phyloP scores from a whole-genome alignment of 768 basidiomycete genomes.

The Boletus rufocinnamomeus region DNA sequence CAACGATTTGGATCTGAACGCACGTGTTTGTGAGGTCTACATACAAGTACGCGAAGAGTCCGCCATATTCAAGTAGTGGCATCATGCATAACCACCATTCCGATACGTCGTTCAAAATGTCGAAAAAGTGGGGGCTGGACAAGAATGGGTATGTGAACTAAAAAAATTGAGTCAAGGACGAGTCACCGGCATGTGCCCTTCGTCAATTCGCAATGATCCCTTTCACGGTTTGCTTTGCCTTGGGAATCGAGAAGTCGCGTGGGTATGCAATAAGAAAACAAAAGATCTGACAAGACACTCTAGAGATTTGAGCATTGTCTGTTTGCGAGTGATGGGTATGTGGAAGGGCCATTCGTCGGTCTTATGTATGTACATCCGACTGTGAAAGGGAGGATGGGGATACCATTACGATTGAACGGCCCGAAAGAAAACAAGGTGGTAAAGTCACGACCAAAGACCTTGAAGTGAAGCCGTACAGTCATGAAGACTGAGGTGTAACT shows the following conservation, averaged over 20 bases:
- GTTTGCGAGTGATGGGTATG: too few species aligned
- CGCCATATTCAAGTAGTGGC: background rate
- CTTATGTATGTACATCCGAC: background rate
- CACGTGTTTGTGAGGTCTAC: background rate
- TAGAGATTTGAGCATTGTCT: background rate
- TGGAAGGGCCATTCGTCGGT: background rate
- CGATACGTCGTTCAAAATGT: background rate
- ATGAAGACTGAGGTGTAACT: too few species aligned
- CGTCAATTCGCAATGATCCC: background rate
- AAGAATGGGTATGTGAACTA: background rate
- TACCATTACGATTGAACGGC: background rate
- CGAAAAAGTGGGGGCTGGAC: background rate
- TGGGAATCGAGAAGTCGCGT: background rate
- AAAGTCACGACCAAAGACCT: background rate
- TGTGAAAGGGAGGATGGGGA: background rate
- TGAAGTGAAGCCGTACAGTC: background rate
- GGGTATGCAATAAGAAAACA: background rate
- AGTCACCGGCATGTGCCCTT: background rate
- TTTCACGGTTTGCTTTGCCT: background rate
- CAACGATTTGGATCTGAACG: background rate
- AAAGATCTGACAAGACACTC: background rate
- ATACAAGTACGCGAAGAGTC: background rate
- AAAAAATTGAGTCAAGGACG: background rate
- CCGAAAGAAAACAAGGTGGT: background rate
- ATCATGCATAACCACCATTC: background rate